Evolutionary conservation across 768 basidiomycete species (phyloP).

Genomic region (Chalciporus pseudorubinellus): DNA sequence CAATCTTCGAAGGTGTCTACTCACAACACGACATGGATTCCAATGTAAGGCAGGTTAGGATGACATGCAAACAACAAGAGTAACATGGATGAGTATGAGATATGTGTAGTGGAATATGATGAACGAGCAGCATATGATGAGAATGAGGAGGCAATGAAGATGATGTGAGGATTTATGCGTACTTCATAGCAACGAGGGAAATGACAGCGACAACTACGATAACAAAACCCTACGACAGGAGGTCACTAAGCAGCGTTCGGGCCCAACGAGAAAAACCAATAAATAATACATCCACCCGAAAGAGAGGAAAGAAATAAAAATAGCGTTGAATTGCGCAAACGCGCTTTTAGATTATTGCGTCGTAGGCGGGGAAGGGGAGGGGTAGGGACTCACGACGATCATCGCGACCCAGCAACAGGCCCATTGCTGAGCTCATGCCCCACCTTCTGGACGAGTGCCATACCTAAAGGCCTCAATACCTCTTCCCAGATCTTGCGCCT

Average conservation of each 20-base stretch:
- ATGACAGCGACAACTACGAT: background rate
- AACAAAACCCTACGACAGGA: background rate
- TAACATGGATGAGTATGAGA: too few species aligned
- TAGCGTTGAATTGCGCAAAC: background rate
- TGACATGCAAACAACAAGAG: too few species aligned
- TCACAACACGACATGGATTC: too few species aligned
- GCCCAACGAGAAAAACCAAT: slow-evolving; percentile 2
- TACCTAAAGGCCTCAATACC: slow-evolving; percentile 66
- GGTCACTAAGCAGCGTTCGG: background rate
- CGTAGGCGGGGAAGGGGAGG: background rate
- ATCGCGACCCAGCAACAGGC: slow-evolving; percentile 37
- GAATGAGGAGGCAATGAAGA: background rate
- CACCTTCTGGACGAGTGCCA: slow-evolving; percentile 65
- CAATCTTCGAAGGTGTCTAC: too few species aligned
- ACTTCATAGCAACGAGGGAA: background rate
- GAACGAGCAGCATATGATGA: background rate
- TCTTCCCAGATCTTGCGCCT: slow-evolving; percentile 60
- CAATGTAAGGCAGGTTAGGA: too few species aligned
- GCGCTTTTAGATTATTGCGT: slow-evolving; percentile 9
- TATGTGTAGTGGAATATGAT: background rate
- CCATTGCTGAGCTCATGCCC: slow-evolving; percentile 74
- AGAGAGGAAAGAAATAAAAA: background rate
- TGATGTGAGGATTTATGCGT: background rate
- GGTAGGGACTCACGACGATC: slow-evolving; percentile 4
- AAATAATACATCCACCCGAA: slow-evolving; percentile 3